Conservation (phyloP, 106 monocot genomes). For the Allium sativum region DNA sequence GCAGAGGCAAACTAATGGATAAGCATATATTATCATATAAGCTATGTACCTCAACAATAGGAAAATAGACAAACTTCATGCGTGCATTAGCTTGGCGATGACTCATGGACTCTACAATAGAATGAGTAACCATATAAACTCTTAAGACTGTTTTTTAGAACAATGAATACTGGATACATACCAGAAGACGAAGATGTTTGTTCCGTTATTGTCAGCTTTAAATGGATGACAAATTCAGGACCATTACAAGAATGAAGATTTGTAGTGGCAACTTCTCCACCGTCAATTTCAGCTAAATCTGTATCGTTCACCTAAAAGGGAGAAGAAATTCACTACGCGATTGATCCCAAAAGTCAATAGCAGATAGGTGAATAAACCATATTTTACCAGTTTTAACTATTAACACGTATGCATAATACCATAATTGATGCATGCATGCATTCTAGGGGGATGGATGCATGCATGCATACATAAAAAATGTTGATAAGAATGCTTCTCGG, state of each 20-base stretch:
- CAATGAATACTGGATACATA: conserved; percentile 1
- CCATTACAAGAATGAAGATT: conserved; percentile 37
- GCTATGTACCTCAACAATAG: conserved; percentile 21
- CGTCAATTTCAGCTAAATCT: conserved; percentile 26
- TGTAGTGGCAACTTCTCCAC: conserved; percentile 26
- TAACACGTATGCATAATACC: not conserved
- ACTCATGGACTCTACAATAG: conserved; percentile 1
- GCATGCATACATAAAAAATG: not conserved
- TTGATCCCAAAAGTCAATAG: not conserved
- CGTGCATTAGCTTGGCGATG: conserved; percentile 22
- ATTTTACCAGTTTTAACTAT: not conserved
- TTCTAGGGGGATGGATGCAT: not conserved
- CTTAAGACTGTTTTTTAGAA: not conserved
- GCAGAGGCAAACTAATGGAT: not conserved
- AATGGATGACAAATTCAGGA: conserved; percentile 23
- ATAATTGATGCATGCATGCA: too few species aligned
- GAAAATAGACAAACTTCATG: conserved; percentile 26
- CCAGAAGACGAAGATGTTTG: conserved; percentile 6
- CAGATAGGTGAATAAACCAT: not conserved
- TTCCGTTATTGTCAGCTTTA: conserved; percentile 2
- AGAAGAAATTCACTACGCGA: not conserved
- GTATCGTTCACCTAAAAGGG: conserved; percentile 24
- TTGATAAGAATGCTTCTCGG: too few species aligned
- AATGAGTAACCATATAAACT: not conserved
- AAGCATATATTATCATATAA: not conserved